Evolutionary conservation across 2,329 filamentous ascomycete species (phyloP).

Genomic region (Juglanconis oblonga): DNA sequence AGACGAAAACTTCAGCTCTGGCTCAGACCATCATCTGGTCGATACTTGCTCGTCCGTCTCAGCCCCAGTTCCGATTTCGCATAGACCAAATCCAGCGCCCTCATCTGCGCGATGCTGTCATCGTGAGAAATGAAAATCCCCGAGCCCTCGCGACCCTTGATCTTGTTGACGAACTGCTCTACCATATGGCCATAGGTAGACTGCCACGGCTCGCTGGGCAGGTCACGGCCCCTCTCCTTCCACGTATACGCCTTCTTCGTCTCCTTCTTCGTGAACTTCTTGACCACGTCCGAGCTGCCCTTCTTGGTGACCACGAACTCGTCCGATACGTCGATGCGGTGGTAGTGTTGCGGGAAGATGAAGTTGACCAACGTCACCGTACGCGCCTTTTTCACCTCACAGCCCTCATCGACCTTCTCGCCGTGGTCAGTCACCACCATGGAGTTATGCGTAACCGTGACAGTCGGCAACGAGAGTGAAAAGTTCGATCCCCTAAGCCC

Average conservation of each 20-base stretch:
- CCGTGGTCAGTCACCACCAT: slow-evolving; percentile 24
- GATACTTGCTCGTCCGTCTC: slow-evolving; percentile 15
- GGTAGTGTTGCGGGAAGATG: slow-evolving; percentile 27
- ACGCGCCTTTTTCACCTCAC: slow-evolving; percentile 26
- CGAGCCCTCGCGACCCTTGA: slow-evolving; percentile 36
- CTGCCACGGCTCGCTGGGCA: slow-evolving; percentile 37
- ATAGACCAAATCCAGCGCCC: slow-evolving; percentile 46
- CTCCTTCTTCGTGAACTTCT: slow-evolving; percentile 23
- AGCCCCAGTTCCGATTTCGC: slow-evolving; percentile 30
- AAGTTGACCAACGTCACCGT: slow-evolving; percentile 29
- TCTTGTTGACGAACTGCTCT: slow-evolving; percentile 45
- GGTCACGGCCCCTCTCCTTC: slow-evolving; percentile 28
- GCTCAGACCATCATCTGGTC: not conserved
- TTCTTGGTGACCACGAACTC: slow-evolving; percentile 28
- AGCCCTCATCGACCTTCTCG: slow-evolving; percentile 18
- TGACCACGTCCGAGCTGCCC: slow-evolving; percentile 20
- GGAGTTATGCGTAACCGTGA: slow-evolving; percentile 20
- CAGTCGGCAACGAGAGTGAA: slow-evolving; percentile 18
- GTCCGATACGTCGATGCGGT: slow-evolving; percentile 36
- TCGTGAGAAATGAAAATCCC: slow-evolving; percentile 38
- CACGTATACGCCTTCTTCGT: slow-evolving; percentile 34
- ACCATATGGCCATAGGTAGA: slow-evolving; percentile 44
- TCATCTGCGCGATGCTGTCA: slow-evolving; percentile 43
- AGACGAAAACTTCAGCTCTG: too few species aligned
- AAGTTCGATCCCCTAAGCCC: slow-evolving; percentile 24